Percentiles rank a stretch among this genome's conserved stretches.
Evolutionary conservation across 2,329 filamentous ascomycete species (phyloP).

Genomic region (Lecanosticta acicola): DNA sequence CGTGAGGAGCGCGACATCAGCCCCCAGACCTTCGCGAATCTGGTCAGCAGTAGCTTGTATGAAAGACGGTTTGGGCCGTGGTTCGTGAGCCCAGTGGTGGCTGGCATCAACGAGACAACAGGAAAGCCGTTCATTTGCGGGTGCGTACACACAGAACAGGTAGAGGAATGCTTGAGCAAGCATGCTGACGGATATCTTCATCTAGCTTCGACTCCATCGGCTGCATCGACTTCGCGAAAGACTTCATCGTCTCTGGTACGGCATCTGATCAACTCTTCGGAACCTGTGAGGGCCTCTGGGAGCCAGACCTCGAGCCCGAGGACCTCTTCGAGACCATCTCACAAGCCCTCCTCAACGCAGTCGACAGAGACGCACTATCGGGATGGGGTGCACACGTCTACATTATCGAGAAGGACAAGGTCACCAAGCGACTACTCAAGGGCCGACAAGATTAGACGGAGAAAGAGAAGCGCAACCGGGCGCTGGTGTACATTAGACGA

Average conservation of each 20-base stretch:
- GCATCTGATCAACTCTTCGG: constrained; percentile 97
- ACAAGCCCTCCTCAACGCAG: constrained; percentile 88
- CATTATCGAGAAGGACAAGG: constrained; percentile 99
- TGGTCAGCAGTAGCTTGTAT: constrained; percentile 85
- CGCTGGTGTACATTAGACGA: constrained; percentile 17
- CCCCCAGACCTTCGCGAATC: constrained; percentile 91
- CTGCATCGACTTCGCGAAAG: constrained; percentile 98
- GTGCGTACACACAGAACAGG: constrained; percentile 18
- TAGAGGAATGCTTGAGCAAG: neutral
- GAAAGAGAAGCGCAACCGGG: neutral
- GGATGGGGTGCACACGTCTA: constrained; percentile 99
- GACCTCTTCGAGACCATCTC: constrained; percentile 98
- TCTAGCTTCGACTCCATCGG: constrained; percentile 85
- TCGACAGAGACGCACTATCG: constrained; percentile 92
- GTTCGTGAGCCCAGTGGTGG: constrained; percentile 92
- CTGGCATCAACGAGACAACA: constrained; percentile 89
- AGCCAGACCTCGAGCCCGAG: constrained; percentile 89
- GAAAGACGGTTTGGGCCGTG: constrained; percentile 94
- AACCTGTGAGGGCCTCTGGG: constrained; percentile 97
- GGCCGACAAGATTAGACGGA: constrained; percentile 70
- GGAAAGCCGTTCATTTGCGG: constrained; percentile 97
- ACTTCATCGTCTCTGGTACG: constrained; percentile 96
- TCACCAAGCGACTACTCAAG: constrained; percentile 97
- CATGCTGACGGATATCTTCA: neutral
- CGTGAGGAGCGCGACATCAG: constrained; percentile 96